Evolutionary conservation across 352 stramenopile species (phyloP), one percentile per base, ranked within the genome.

Genomic region (Globisporangium paddicum): DNA sequence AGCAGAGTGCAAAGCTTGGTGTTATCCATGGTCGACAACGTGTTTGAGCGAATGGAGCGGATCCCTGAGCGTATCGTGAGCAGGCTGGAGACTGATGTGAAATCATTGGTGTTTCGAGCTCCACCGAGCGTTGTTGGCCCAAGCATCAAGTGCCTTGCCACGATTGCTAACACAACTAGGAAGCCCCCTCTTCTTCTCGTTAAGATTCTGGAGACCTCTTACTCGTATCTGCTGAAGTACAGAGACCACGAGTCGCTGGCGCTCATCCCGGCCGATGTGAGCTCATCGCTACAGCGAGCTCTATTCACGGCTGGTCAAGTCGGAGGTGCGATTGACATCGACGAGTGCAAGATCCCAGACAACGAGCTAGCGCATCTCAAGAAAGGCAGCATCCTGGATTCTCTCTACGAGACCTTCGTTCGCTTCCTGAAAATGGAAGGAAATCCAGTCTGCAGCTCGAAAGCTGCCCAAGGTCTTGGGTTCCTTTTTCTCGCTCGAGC

Each of bases 51-150:
- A 16, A 66, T 86, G 54, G 73, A 85, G 49, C 71, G 72, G n/a
- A 74, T 86, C 30, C 63, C 74, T 13, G 57, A 77, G 38, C 64
- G 73, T 25, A 63, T 92, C 37, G 69, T 73, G 18, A 51, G 44
- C 8, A 68, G 50, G 26, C 51, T 95, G 10, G 77, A 93, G 58
- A 45, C 25, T 7, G 85, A 94, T 63, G 64, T 96, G 30, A 91
- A 80, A 44, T 40, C 64, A 11, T 53, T 95, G 19, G 63, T 95
- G 14, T 70, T 87, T 26, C 53, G 69, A 5, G 77, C 84, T 14
- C 75, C 82, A n/a, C 86, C 86, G n/a, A 93, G 86, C 51, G 85
- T 96, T 49, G 86, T 96, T 23, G 76, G 73, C 38, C 79, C 82
- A 10, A 90, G 81, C 60, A 71, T 96, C 55, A 71, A 84, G 41